Evolutionary conservation across 768 basidiomycete genomes (phyloP).

Genomic region (Rhizopogon rudus): DNA sequence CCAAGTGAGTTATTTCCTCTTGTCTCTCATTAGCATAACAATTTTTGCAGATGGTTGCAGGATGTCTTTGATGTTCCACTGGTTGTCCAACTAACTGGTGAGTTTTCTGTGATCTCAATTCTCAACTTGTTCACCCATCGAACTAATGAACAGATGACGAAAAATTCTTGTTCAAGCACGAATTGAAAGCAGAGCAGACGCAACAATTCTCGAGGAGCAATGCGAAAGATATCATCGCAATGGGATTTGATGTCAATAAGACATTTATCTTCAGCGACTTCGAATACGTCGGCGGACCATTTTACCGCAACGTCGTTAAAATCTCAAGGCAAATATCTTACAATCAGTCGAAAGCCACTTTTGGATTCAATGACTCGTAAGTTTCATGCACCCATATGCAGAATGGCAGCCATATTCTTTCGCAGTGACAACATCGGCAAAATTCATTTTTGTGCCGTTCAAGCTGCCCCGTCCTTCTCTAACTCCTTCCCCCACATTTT

Average conservation of each 20-base stretch:
- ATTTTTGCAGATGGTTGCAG: slow-evolving; percentile 78
- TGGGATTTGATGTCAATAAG: slow-evolving; percentile 86
- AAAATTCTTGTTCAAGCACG: slow-evolving; percentile 97
- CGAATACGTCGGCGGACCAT: slow-evolving; percentile 83
- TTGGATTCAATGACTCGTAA: slow-evolving; percentile 95
- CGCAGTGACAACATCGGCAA: slow-evolving; percentile 96
- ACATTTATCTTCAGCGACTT: slow-evolving; percentile 98
- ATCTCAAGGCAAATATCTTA: slow-evolving; percentile 91
- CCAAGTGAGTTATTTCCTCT: slow-evolving; percentile 59
- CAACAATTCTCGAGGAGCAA: slow-evolving; percentile 78
- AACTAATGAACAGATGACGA: slow-evolving; percentile 73
- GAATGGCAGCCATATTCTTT: not conserved
- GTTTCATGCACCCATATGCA: slow-evolving; percentile 23
- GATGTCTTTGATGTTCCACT: slow-evolving; percentile 93
- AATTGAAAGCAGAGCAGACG: slow-evolving; percentile 86
- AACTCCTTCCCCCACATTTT: slow-evolving; percentile 99
- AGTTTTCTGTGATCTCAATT: slow-evolving; percentile 8
- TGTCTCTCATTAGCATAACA: not conserved
- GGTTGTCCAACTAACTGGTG: slow-evolving; percentile 93
- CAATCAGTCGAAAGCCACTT: slow-evolving; percentile 91
- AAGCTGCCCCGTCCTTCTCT: slow-evolving; percentile 95
- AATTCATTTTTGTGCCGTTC: slow-evolving; percentile 92
- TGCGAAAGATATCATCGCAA: slow-evolving; percentile 94
- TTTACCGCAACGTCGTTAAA: slow-evolving; percentile 92
- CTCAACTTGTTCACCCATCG: not conserved